Evolutionary conservation across 805 yeast genomes (phyloP).

Genomic region (Kodamaea sagamina): DNA sequence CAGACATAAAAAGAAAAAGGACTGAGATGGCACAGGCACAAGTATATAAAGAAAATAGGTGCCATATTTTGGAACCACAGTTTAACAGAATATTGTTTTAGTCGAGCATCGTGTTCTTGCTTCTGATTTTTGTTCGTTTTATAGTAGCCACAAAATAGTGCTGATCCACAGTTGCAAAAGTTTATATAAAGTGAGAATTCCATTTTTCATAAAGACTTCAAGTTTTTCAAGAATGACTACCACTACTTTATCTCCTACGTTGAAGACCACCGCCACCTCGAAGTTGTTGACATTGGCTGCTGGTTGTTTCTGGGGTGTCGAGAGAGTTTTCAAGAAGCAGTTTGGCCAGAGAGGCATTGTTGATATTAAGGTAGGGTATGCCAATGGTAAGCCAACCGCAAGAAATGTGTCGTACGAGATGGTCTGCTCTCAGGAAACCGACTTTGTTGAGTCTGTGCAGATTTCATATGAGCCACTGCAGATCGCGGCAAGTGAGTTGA

Average conservation of each 20-base stretch:
- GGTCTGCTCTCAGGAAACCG: slow-evolving; percentile 78
- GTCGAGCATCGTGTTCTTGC: too few species aligned
- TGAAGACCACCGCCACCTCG: slow-evolving; percentile 36
- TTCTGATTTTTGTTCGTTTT: too few species aligned
- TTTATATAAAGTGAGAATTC: background rate
- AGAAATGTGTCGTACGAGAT: slow-evolving; percentile 51
- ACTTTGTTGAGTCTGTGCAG: slow-evolving; percentile 80
- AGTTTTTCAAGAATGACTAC: slow-evolving; percentile 6
- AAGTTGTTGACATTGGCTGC: slow-evolving; percentile 49
- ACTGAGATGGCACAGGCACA: background rate
- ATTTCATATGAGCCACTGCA: slow-evolving; percentile 73
- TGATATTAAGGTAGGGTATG: slow-evolving; percentile 86
- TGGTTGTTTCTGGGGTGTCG: slow-evolving; percentile 89
- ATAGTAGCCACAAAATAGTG: too few species aligned
- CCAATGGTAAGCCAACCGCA: slow-evolving; percentile 71
- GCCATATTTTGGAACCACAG: slow-evolving; percentile 7
- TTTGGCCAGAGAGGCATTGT: slow-evolving; percentile 63
- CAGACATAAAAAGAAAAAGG: background rate
- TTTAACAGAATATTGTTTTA: background rate
- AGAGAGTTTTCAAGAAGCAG: slow-evolving; percentile 74
- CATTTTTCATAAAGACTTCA: background rate
- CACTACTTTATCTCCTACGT: slow-evolving; percentile 32
- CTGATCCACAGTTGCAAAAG: slow-evolving; percentile 6
- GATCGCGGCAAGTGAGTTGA: slow-evolving; percentile 59
- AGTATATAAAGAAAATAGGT: slow-evolving; percentile 1